A percentile compares a stretch with the other conserved stretches of the same genome.
Evolutionary conservation across 2,329 filamentous ascomycete genomes (phyloP).

Genomic region (Cercospora sojina): DNA sequence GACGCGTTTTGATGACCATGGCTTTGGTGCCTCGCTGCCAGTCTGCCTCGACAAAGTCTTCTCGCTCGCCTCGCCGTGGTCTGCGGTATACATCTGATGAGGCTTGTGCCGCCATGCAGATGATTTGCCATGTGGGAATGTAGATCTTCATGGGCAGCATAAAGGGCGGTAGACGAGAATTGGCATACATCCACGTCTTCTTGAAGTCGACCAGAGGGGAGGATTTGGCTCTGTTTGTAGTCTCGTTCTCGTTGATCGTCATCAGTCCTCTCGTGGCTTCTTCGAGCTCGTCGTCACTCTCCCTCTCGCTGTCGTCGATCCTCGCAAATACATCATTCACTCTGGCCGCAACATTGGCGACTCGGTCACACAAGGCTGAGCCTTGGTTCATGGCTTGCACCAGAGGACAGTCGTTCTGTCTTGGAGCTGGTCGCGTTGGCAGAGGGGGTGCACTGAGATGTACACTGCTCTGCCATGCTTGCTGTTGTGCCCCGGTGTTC

Average conservation of each 20-base stretch:
- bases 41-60: slow-evolving; percentile 69
- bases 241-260: neutral
- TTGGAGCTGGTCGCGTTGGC: slow-evolving; percentile 5
- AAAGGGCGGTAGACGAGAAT: slow-evolving; percentile 68
- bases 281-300: slow-evolving; percentile 53
- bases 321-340: slow-evolving; percentile 68
- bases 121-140: slow-evolving; percentile 71
- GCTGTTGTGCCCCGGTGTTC: slow-evolving; percentile 7
- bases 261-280: slow-evolving; percentile 35
- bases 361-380: slow-evolving; percentile 56
- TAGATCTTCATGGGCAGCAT: slow-evolving; percentile 69
- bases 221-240: neutral
- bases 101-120: slow-evolving; percentile 76
- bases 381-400: slow-evolving; percentile 39
- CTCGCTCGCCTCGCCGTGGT: slow-evolving; percentile 61
- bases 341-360: slow-evolving; percentile 60
- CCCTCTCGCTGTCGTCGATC: slow-evolving; percentile 63
- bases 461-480: slow-evolving; percentile 21
- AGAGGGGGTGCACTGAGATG: slow-evolving; percentile 10
- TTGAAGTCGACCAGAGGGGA: slow-evolving; percentile 30
- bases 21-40: slow-evolving; percentile 75
- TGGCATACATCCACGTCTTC: slow-evolving; percentile 76
- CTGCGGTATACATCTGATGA: slow-evolving; percentile 71
- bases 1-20: slow-evolving; percentile 79
- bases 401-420: slow-evolving; percentile 23